Evolutionary conservation across 805 yeast genomes (phyloP).

Genomic region (Metschnikowia gruessii): DNA sequence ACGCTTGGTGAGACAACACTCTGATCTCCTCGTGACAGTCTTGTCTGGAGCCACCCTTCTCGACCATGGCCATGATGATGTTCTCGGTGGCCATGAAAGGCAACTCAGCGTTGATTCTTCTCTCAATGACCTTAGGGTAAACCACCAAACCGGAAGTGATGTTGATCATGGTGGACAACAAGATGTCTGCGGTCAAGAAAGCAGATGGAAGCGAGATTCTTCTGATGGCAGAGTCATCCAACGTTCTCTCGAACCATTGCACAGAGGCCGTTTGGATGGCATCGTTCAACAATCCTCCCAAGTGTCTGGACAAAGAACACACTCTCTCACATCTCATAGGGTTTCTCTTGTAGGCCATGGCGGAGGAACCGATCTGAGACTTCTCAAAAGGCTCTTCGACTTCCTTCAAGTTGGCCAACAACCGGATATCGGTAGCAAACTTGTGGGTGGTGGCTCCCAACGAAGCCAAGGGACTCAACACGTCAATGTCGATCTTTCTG

Average conservation of each 20-base stretch:
- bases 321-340: conserved; percentile 99
- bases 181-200: conserved; percentile 91
- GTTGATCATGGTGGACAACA: conserved; percentile 83
- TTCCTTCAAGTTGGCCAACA: conserved; percentile 95
- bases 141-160: conserved; percentile 95
- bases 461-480: conserved; percentile 86
- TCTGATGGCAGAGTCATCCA: conserved; percentile 97
- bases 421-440: conserved; percentile 94
- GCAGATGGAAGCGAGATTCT: conserved; percentile 96
- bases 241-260: conserved; percentile 99
- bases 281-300: conserved; percentile 87
- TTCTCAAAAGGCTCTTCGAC: conserved; percentile 98
- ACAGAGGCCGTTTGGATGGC: conserved; percentile 96
- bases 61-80: conserved; percentile 99
- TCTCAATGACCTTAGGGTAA: conserved; percentile 96
- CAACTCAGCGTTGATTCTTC: conserved; percentile 89
- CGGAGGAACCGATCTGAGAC: conserved; percentile 96
- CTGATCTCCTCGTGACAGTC: conserved; percentile 97
- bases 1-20: conserved; percentile 95
- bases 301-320: conserved; percentile 95
- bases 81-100: conserved; percentile 99
- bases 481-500: conserved; percentile 95
- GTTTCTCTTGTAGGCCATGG: conserved; percentile 99
- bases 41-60: conserved; percentile 96
- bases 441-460: conserved; percentile 96